Base-by-base conservation (phyloP, 495 filamentous ascomycete species). In the Aspergillus taichungensis region DNA sequence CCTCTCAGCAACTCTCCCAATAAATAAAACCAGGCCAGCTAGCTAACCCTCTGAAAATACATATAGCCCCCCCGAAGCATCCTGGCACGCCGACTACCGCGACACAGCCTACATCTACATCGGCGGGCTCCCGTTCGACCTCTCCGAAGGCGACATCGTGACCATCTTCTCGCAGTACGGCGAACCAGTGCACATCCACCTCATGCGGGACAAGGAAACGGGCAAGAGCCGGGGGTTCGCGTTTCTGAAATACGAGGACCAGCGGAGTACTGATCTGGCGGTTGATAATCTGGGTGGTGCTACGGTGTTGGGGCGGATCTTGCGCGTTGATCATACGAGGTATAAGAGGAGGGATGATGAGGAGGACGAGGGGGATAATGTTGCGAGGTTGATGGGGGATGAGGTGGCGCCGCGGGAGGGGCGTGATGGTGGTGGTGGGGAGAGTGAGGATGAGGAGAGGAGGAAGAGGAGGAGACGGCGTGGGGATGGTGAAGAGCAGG, bases 91-190 rank as follows among this genome's bases (percentile, higher is more conserved):
- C 56, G 92, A 99, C 69, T 97, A 95, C 66, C 84, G 86, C 63
- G 91, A 96, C 71, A 95, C 94, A 9, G 92, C 92, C 49, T 99
- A 91, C 64, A 74, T 99, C 60, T 92, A 92, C 71, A 88, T 97
- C 45, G 94, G 94, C 53, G 92, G 92, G 28, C 78, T 99, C 37
- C 90, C 90, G 8, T 95, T 86, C 63, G 87, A 94, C 52, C 76
- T 99, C 13, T 88, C 88, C 35, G 92, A 99, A 65, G 92, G 92
- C 56, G 92, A 99, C 66, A 79, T 99, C 49, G 77, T 97, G 48
- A 87, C 91, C 24, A 94, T 99, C 45, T 99, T 97, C 76, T 95
- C 88, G 24, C 94, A 99, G 59, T 99, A 80, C 56, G 92, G 92
- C 48, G 89, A 97, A 59, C 94, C 94, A 7, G 84, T 87, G 9